Percentiles rank a stretch among this genome's conserved stretches.
These are phyloP conservation scores for Alternaria ethzedia DNA, from an alignment of 2,329 filamentous ascomycete species.

Conservation along the genomic window DNA sequence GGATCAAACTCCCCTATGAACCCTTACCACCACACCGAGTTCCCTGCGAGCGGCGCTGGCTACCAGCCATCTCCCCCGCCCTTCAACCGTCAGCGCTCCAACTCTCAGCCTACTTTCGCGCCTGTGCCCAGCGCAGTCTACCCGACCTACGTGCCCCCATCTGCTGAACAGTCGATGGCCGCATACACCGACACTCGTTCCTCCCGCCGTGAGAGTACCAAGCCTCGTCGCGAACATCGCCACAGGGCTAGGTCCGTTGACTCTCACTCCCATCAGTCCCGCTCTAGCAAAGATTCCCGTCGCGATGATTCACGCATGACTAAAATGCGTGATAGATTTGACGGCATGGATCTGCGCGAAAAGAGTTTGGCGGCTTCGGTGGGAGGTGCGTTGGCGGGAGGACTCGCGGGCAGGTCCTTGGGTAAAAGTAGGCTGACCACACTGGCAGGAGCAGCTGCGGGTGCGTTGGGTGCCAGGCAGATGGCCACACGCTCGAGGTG, in stretches of 20 bases:
- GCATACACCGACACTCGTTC: conserved; percentile 32
- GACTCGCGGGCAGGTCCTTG: conserved; percentile 40
- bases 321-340: conserved; percentile 46
- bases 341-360: conserved; percentile 41
- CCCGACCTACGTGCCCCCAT: conserved; percentile 22
- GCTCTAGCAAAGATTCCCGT: conserved; percentile 40
- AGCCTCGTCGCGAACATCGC: conserved; percentile 30
- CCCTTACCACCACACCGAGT: conserved; percentile 43
- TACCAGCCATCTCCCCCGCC: conserved; percentile 41
- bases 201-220: conserved; percentile 37
- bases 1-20: conserved; percentile 31
- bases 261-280: conserved; percentile 35
- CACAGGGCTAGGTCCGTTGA: conserved; percentile 48
- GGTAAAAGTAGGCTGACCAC: conserved; percentile 46
- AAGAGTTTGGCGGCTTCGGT: conserved; percentile 43
- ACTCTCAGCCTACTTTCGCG: conserved; percentile 40
- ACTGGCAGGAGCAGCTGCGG: conserved; percentile 46
- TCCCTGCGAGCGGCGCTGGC: conserved; percentile 23
- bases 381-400: conserved; percentile 50
- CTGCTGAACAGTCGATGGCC: conserved; percentile 23
- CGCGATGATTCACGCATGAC: conserved; percentile 37
- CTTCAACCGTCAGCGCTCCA: conserved; percentile 44
- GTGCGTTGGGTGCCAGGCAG: conserved; percentile 40
- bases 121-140: conserved; percentile 22
- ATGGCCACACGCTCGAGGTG: conserved; percentile 26